phyloP scores from a whole-genome alignment of 1,139 yeast species.

The Kluyveromyces sp. region DNA sequence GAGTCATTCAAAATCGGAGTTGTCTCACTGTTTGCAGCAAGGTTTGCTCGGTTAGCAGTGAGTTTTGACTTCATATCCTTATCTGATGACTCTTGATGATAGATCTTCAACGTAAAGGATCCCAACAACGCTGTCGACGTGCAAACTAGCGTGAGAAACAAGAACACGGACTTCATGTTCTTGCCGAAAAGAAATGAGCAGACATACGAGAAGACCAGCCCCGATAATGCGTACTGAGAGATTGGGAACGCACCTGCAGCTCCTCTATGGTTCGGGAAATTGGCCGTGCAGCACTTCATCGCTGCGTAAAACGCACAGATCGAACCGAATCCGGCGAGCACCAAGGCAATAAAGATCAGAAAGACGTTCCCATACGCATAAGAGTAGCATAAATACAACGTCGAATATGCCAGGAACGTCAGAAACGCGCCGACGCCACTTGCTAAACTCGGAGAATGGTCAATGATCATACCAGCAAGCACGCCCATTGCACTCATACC shows the following conservation, averaged over 20 bases:
- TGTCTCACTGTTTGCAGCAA: neutral
- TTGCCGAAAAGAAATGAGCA: slow-evolving; percentile 42
- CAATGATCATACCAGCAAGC: slow-evolving; percentile 62
- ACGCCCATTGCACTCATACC: slow-evolving; percentile 67
- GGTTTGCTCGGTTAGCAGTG: too few relatives aligned
- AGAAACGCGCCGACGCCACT: slow-evolving; percentile 47
- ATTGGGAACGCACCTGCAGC: slow-evolving; percentile 62
- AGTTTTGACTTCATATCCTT: neutral
- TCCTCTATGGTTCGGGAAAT: slow-evolving; percentile 65
- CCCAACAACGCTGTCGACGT: slow-evolving; percentile 30
- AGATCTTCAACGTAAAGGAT: slow-evolving; percentile 26
- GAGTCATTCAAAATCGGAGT: too few relatives aligned
- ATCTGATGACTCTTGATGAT: slow-evolving; percentile 7
- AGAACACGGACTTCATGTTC: slow-evolving; percentile 37
- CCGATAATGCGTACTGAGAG: slow-evolving; percentile 48
- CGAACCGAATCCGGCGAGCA: slow-evolving; percentile 57
- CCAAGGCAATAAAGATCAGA: slow-evolving; percentile 44
- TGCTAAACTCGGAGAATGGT: slow-evolving; percentile 50
- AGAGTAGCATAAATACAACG: slow-evolving; percentile 34
- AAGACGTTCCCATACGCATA: slow-evolving; percentile 28
- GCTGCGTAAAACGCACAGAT: slow-evolving; percentile 58
- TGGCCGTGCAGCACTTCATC: slow-evolving; percentile 60
- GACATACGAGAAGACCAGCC: slow-evolving; percentile 34
- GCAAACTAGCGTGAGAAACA: slow-evolving; percentile 29
- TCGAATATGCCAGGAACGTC: slow-evolving; percentile 38